Percentiles rank a stretch among this genome's conserved stretches.
These are phyloP conservation scores for Posidonia oceanica DNA, from an alignment of 116 monocot species.

Conservation along the genomic window DNA sequence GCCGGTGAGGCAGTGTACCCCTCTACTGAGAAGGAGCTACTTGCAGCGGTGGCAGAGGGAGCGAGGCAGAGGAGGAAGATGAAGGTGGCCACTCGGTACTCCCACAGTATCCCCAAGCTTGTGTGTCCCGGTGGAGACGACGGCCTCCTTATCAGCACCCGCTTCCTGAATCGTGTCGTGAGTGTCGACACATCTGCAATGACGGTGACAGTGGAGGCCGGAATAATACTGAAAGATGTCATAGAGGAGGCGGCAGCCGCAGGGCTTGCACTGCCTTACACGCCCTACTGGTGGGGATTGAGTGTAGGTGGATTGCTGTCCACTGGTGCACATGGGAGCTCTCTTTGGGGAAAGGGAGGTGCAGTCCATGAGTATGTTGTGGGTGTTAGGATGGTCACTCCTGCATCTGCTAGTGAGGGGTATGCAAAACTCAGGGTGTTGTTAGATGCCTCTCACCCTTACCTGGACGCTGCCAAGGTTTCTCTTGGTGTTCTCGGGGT, in stretches of 20 bases:
- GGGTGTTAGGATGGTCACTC: conserved; percentile 29
- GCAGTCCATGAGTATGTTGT: conserved; percentile 51
- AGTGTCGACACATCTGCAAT: conserved; percentile 12
- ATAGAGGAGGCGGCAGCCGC: conserved; percentile 25
- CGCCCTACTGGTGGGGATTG: conserved; percentile 51
- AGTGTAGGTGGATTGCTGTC: conserved; percentile 44
- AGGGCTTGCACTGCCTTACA: conserved; percentile 39
- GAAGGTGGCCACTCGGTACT: conserved; percentile 14
- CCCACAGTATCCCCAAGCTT: conserved; percentile 55
- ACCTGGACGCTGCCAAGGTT: conserved; percentile 40
- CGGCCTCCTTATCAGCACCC: conserved; percentile 51
- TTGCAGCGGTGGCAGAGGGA: conserved; percentile 6
- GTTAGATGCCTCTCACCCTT: conserved; percentile 6
- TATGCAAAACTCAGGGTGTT: conserved; percentile 20
- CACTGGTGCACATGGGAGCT: conserved; percentile 61
- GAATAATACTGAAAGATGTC: conserved; percentile 25
- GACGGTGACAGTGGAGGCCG: conserved; percentile 36
- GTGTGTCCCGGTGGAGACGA: conserved; percentile 30
- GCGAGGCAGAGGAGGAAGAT: conserved; percentile 5
- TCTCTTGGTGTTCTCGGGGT: conserved; percentile 55
- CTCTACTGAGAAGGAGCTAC: conserved; percentile 5
- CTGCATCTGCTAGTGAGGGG: conserved; percentile 18
- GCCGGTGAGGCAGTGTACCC: conserved; percentile 5
- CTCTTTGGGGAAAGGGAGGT: conserved; percentile 41
- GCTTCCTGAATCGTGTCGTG: conserved; percentile 21